Conservation (phyloP, 2,329 filamentous ascomycete species). For the Colletotrichum sp. region DNA sequence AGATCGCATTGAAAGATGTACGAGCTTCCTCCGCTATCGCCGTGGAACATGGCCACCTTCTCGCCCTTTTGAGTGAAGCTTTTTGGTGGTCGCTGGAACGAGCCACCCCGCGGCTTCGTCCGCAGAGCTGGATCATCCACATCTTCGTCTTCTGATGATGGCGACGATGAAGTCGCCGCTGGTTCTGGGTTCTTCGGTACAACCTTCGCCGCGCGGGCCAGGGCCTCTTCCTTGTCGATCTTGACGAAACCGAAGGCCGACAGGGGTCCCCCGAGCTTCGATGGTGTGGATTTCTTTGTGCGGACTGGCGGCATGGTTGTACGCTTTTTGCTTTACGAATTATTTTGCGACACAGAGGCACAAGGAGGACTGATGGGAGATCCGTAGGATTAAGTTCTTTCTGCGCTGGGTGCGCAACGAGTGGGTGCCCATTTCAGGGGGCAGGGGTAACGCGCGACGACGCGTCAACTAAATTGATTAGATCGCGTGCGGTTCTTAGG, state of each 20-base stretch:
- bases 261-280: not conserved
- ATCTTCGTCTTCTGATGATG: not conserved
- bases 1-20: not conserved
- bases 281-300: not conserved
- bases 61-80: not conserved
- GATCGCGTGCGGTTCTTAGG: not conserved
- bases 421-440: not conserved
- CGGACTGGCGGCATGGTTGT: not conserved
- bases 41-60: not conserved
- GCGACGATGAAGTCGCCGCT: not conserved
- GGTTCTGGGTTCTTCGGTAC: not conserved
- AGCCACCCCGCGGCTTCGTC: not conserved
- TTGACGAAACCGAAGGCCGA: not conserved
- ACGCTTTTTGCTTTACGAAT: rapidly evolving
- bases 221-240: not conserved
- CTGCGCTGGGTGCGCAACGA: not conserved
- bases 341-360: not conserved
- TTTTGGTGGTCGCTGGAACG: not conserved
- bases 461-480: not conserved
- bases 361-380: not conserved
- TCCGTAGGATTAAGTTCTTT: not conserved
- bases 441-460: not conserved
- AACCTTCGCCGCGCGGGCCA: not conserved
- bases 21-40: not conserved
- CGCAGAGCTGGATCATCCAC: not conserved